These are phyloP conservation scores for Takashimella koratensis DNA, from an alignment of 1,284 basidiomycete genomes.

Conservation along the genomic window DNA sequence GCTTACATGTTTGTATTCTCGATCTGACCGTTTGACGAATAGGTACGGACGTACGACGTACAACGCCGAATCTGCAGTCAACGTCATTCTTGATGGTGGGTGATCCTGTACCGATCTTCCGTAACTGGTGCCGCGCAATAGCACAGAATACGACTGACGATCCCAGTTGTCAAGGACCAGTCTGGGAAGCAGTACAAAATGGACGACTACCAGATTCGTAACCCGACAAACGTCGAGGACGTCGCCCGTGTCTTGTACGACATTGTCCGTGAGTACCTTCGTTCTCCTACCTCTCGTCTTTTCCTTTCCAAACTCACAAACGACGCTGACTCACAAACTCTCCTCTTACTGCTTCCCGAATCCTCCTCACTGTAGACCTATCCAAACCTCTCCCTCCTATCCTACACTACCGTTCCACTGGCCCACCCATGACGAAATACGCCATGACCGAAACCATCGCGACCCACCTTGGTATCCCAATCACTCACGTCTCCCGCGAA, in stretches of 20 bases:
- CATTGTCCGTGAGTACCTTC: slow-evolving; percentile 34
- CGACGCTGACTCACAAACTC: not conserved
- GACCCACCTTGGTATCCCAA: slow-evolving; percentile 34
- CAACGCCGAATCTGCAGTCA: slow-evolving; percentile 52
- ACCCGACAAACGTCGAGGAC: slow-evolving; percentile 53
- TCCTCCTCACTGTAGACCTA: slow-evolving; percentile 19
- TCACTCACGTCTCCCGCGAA: slow-evolving; percentile 39
- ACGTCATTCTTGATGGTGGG: slow-evolving; percentile 49
- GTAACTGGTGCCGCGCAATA: too few species aligned
- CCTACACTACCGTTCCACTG: slow-evolving; percentile 51
- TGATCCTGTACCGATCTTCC: too few species aligned
- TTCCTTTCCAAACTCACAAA: not conserved
- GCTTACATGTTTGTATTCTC: not conserved
- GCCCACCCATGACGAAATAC: slow-evolving; percentile 52
- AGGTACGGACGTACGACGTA: slow-evolving; percentile 50
- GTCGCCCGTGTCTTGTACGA: slow-evolving; percentile 50
- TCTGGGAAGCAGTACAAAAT: slow-evolving; percentile 51
- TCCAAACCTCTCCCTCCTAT: slow-evolving; percentile 38
- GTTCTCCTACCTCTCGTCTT: not conserved
- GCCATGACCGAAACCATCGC: slow-evolving; percentile 50
- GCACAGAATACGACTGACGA: too few species aligned
- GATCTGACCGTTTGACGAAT: too few species aligned
- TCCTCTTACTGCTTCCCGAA: not conserved
- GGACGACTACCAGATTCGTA: slow-evolving; percentile 50
- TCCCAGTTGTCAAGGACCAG: slow-evolving; percentile 47